Percentiles rank a stretch among this genome's conserved stretches.
Conservation (phyloP, 1,284 basidiomycete genomes). For the Inonotus hispidus region DNA sequence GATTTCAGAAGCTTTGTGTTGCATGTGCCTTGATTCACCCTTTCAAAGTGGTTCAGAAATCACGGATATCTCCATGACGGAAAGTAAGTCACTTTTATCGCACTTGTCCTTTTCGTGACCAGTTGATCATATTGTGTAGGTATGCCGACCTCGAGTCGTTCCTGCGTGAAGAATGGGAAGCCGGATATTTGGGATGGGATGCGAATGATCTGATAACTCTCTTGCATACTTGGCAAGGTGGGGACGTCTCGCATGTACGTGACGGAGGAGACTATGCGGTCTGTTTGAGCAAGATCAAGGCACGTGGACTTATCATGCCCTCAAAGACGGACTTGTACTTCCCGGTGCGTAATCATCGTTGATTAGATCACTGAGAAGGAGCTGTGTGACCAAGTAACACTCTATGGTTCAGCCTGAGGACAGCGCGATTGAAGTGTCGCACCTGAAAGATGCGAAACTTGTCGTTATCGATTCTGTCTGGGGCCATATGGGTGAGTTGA, state of each 20-base stretch:
- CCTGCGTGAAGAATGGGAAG: slow-evolving; percentile 49
- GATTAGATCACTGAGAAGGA: neutral
- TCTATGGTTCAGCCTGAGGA: slow-evolving; percentile 44
- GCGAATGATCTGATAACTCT: slow-evolving; percentile 52
- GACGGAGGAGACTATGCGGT: slow-evolving; percentile 39
- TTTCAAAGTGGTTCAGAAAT: slow-evolving; percentile 49
- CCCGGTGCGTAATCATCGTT: slow-evolving; percentile 32
- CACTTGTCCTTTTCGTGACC: slow-evolving; percentile 9
- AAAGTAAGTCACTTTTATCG: slow-evolving; percentile 27
- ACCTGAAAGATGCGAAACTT: slow-evolving; percentile 39
- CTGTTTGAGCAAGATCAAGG: slow-evolving; percentile 39
- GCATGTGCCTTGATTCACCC: neutral
- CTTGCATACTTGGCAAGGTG: slow-evolving; percentile 50
- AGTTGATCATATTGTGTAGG: slow-evolving; percentile 23
- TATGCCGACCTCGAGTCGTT: slow-evolving; percentile 46
- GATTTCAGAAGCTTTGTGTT: neutral
- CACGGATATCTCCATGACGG: slow-evolving; percentile 41
- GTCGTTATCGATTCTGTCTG: slow-evolving; percentile 50
- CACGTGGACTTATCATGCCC: slow-evolving; percentile 52
- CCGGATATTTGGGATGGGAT: slow-evolving; percentile 44
- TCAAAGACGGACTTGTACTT: slow-evolving; percentile 58
- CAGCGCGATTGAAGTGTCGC: slow-evolving; percentile 42
- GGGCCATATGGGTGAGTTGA: slow-evolving; percentile 48
- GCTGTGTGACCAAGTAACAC: neutral
- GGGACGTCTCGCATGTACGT: slow-evolving; percentile 45